Evolutionary conservation across 345 rosid genomes (phyloP), one percentile per base, ranked within the genome.

Genomic region (Nephelium lappaceum): DNA sequence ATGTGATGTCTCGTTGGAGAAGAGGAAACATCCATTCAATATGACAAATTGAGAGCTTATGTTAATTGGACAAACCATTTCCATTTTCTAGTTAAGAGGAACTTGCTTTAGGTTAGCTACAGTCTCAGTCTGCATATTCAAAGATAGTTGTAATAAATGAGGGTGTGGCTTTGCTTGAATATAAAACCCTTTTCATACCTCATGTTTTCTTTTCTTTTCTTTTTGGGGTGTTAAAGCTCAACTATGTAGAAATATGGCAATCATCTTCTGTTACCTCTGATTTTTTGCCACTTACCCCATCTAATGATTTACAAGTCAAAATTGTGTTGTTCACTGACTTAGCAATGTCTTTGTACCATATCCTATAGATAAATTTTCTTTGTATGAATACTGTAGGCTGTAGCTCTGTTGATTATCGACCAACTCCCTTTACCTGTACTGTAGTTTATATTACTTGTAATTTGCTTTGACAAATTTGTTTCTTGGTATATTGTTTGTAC

Each of bases 401-500:
- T 75, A 27, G 24, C 86, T 61, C 45, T 39, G 42, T 11, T 60
- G 38, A 66, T 24, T 49, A 38, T 27, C 21, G 16, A 21, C 58
- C n/a, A 16, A 9, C 58, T 60, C n/a, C 9, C 60, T 64, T 58
- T 74, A 31, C 47, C 27, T 60, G 21, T 15, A 15, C 21, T 19
- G 2, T 16, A 45, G 60, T 38, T 71, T 58, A 24, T 74, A 31
- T 64, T 25, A 19, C 74, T 66, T 79, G 67, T 76, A 31, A 62
- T 84, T 67, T 65, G 16, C 70, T 51, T 81, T 79, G 74, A 81
- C 75, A 78, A 14, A 66, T 57, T 83, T 78, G 73, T 47, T 72
- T 74, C 57, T 76, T 73, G 67, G 78, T 72, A 72, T 75, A 64
- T 77, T 49, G 51, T 77, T 65, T 81, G 72, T 74, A 73, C 83